Percentiles rank a stretch among this genome's conserved stretches.
Evolutionary conservation across 2,329 filamentous ascomycete genomes (phyloP).

Genomic region (Diaporthe helianthi): DNA sequence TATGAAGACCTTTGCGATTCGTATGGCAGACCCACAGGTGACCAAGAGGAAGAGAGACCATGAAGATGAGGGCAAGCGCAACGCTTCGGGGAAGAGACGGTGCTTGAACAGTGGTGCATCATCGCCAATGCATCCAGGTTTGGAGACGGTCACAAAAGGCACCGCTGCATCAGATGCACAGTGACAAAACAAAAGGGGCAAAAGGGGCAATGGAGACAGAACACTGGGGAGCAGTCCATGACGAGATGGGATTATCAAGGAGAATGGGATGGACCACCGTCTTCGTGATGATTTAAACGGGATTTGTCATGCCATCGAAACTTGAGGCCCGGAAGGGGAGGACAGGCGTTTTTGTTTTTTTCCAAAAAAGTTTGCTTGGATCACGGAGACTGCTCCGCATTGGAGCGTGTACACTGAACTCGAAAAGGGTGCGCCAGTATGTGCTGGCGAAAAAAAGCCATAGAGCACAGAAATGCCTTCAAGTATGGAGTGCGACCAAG

Average conservation of each 20-base stretch:
- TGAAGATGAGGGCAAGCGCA: background rate
- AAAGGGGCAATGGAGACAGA: background rate
- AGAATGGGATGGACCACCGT: too few species aligned
- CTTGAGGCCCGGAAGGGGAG: background rate
- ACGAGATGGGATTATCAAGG: background rate
- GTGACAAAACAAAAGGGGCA: background rate
- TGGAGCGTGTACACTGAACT: background rate
- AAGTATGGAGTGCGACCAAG: background rate
- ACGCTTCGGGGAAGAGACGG: background rate
- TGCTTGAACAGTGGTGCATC: background rate
- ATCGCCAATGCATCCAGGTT: background rate
- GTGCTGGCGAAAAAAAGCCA: too few species aligned
- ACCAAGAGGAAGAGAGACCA: background rate
- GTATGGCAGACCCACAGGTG: background rate
- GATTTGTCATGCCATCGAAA: background rate
- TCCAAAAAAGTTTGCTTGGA: too few species aligned
- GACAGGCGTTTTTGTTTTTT: background rate
- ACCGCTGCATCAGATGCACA: background rate
- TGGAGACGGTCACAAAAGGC: background rate
- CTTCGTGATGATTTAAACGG: background rate
- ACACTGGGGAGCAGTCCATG: background rate
- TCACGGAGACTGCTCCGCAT: background rate
- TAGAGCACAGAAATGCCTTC: background rate
- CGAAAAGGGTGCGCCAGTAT: background rate
- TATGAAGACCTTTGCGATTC: background rate